Conservation (phyloP, 106 monocot species). For the Ottelia alismoides region DNA sequence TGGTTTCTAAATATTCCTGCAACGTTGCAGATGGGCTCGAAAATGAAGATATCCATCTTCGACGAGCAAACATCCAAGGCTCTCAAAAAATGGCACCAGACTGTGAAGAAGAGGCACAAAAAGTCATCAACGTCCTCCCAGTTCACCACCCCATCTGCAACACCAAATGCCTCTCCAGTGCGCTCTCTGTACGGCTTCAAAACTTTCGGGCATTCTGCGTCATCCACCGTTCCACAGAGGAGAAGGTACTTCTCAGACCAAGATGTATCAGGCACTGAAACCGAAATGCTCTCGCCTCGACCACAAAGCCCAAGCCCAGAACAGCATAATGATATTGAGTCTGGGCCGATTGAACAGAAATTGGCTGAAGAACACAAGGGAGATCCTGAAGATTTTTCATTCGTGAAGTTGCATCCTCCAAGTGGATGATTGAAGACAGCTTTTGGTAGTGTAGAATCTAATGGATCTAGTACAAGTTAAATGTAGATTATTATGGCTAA, state of each 20-base stretch:
- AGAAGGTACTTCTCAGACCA: constrained; percentile 11
- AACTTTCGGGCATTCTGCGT: constrained; percentile 8
- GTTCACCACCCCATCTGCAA: constrained; percentile 11
- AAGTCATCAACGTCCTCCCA: constrained; percentile 19
- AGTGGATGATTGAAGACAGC: too few relatives aligned
- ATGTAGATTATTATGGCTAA: too few relatives aligned
- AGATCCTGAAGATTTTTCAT: background rate
- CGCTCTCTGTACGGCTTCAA: constrained; percentile 11
- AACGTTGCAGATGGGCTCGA: constrained; percentile 52
- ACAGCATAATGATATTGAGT: background rate
- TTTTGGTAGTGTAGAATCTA: too few relatives aligned
- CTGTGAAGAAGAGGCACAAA: constrained; percentile 25
- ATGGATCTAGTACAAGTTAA: too few relatives aligned
- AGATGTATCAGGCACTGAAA: constrained; percentile 10
- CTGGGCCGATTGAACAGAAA: background rate
- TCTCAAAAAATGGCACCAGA: constrained; percentile 48
- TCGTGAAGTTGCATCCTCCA: background rate
- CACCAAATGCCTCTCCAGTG: constrained; percentile 12
- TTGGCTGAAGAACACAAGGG: background rate
- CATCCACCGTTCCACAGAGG: background rate
- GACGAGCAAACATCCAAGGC: constrained; percentile 45
- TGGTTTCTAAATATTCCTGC: background rate
- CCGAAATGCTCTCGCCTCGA: background rate
- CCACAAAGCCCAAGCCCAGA: background rate
- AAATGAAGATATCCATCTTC: constrained; percentile 62